Evolutionary conservation across 257 asterid genomes (phyloP).

Genomic region (Capsicum baccatum): DNA sequence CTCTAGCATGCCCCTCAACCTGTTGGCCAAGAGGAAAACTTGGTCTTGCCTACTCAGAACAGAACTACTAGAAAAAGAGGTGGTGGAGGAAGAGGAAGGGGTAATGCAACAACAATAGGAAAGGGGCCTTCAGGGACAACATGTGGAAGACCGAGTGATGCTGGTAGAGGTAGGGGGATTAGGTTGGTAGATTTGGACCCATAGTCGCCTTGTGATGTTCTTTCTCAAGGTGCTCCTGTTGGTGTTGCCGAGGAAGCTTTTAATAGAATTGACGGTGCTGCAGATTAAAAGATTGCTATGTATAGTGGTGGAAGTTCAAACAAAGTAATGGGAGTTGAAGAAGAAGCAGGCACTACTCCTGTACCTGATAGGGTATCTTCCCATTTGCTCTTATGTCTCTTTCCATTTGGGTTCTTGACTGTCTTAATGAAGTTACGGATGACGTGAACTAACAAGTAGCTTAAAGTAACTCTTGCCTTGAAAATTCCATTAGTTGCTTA

Average conservation of each 20-base stretch:
- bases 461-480: not conserved
- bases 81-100: slow-evolving; percentile 89
- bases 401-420: not conserved
- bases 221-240: slow-evolving; percentile 74
- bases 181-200: slow-evolving; percentile 88
- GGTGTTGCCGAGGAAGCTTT: slow-evolving; percentile 66
- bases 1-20: slow-evolving; percentile 92
- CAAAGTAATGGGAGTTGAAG: slow-evolving; percentile 87
- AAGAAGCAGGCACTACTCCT: slow-evolving; percentile 82
- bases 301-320: slow-evolving; percentile 94
- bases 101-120: slow-evolving; percentile 83
- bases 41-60: slow-evolving; percentile 64
- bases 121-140: slow-evolving; percentile 85
- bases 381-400: slow-evolving; percentile 25
- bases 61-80: slow-evolving; percentile 82
- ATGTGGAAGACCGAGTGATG: slow-evolving; percentile 75
- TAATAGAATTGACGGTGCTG: slow-evolving; percentile 71
- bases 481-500: not conserved
- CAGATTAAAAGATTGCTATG: slow-evolving; percentile 81
- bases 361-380: slow-evolving; percentile 91
- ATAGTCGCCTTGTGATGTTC: slow-evolving; percentile 67
- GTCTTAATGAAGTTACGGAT: not conserved
- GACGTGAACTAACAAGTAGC: not conserved
- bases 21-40: slow-evolving; percentile 70
- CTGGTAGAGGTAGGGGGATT: slow-evolving; percentile 90